These are phyloP conservation scores for Pichia pseudocactophila DNA, from an alignment of 805 yeast genomes.

Conservation along the genomic window DNA sequence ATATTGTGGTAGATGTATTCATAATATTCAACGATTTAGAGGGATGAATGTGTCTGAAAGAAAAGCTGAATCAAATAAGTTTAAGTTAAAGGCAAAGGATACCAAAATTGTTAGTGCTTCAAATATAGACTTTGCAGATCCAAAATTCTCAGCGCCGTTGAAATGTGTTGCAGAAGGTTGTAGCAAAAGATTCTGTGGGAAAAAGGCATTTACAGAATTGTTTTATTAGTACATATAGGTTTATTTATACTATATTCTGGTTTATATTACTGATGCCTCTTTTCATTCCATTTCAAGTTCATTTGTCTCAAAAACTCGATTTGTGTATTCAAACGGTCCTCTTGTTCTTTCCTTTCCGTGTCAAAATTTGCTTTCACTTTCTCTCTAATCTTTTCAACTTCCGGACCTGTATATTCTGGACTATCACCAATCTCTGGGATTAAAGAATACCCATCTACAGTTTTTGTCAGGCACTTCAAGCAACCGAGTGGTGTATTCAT, in stretches of 20 bases:
- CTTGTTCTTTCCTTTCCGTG: no score
- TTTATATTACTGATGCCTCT: no score
- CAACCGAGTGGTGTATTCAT: neutral
- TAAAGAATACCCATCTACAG: slow-evolving; percentile 19
- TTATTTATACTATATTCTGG: no score
- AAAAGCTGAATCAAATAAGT: slow-evolving; percentile 12
- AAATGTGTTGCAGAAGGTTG: slow-evolving; percentile 52
- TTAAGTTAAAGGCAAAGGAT: slow-evolving; percentile 13
- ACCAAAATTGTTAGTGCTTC: slow-evolving; percentile 13
- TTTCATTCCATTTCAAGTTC: no score
- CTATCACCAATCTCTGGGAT: slow-evolving; percentile 4
- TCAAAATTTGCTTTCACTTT: no score
- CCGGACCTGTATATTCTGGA: neutral
- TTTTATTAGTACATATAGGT: slow-evolving; percentile 22
- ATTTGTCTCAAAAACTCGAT: no score
- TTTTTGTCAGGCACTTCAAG: slow-evolving; percentile 12
- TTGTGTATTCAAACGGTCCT: no score
- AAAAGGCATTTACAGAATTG: slow-evolving; percentile 47
- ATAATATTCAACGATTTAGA: slow-evolving; percentile 38
- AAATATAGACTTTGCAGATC: slow-evolving; percentile 30
- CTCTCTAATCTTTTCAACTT: no score
- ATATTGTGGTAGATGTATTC: slow-evolving; percentile 79
- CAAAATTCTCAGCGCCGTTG: slow-evolving; percentile 44
- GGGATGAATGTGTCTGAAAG: slow-evolving; percentile 9
- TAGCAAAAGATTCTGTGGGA: slow-evolving; percentile 32